Conservation (phyloP, 164 flowering plant genomes). For the Echeveria elegans region DNA sequence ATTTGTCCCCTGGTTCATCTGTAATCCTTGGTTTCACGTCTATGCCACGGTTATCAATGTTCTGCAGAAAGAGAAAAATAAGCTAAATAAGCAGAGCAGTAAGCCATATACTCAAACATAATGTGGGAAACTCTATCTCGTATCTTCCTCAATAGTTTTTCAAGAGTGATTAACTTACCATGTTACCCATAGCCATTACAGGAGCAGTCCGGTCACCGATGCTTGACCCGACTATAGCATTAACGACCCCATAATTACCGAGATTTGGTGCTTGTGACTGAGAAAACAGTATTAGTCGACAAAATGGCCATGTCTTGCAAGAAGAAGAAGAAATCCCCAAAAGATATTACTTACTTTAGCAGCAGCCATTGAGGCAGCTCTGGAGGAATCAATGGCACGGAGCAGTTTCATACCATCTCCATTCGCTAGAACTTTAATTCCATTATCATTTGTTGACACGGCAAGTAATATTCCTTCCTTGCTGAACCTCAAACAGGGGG, state of each 20-base stretch:
- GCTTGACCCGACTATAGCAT: slow-evolving; percentile 38
- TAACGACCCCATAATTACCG: slow-evolving; percentile 23
- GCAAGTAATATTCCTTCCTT: slow-evolving; percentile 65
- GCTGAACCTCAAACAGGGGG: slow-evolving; percentile 61
- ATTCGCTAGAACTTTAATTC: slow-evolving; percentile 59
- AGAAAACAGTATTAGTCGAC: slow-evolving; percentile 11
- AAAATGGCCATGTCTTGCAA: background rate
- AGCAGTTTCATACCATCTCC: slow-evolving; percentile 52
- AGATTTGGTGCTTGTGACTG: slow-evolving; percentile 30
- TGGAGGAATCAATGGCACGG: slow-evolving; percentile 43
- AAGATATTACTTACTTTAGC: slow-evolving; percentile 34
- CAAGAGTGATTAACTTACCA: slow-evolving; percentile 22
- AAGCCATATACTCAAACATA: too few species aligned
- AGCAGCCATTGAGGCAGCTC: slow-evolving; percentile 37
- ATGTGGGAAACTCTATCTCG: too few species aligned
- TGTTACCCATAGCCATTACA: slow-evolving; percentile 27
- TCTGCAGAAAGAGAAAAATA: slow-evolving; percentile 27
- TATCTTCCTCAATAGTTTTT: too few species aligned
- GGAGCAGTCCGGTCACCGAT: slow-evolving; percentile 23
- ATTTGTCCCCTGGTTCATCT: slow-evolving; percentile 75
- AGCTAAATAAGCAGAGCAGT: background rate
- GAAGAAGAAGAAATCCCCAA: background rate
- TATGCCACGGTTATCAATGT: slow-evolving; percentile 41
- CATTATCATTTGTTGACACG: slow-evolving; percentile 62
- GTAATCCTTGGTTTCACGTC: slow-evolving; percentile 63